phyloP scores from a whole-genome alignment of 805 yeast species.

The Wickerhamomyces rabaulensis region DNA sequence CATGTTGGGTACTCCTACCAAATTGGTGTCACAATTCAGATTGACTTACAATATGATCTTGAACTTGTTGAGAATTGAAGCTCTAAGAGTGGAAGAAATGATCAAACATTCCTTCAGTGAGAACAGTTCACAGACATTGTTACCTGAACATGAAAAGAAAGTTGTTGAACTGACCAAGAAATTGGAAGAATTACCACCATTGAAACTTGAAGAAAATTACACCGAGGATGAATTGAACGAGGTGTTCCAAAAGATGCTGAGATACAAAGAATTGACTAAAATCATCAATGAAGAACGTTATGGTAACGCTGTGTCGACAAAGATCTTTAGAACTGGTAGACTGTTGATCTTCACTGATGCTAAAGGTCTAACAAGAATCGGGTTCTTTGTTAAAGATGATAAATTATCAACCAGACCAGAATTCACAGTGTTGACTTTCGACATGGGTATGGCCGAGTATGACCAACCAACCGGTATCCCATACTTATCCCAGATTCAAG shows the following conservation, averaged over 20 bases:
- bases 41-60: conserved; percentile 94
- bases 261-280: conserved; percentile 40
- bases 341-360: conserved; percentile 53
- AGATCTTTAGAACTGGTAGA: conserved; percentile 48
- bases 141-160: conserved; percentile 78
- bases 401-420: conserved; percentile 7
- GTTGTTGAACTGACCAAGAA: conserved; percentile 49
- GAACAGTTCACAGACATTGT: conserved; percentile 74
- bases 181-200: conserved; percentile 31
- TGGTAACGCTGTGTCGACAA: conserved; percentile 41
- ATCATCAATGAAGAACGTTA: conserved; percentile 44
- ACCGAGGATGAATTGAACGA: conserved; percentile 38
- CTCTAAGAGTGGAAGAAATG: conserved; percentile 96
- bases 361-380: conserved; percentile 36
- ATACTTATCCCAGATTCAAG: conserved; percentile 25
- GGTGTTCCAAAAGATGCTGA: conserved; percentile 38
- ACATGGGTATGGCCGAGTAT: conserved; percentile 32
- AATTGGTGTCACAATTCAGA: conserved; percentile 85
- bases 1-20: conserved; percentile 85
- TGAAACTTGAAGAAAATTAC: conserved; percentile 32
- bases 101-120: conserved; percentile 94
- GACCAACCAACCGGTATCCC: conserved; percentile 31
- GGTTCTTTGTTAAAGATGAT: conserved; percentile 45
- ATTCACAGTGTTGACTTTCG: conserved; percentile 39
- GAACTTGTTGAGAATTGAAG: conserved; percentile 87